A percentile compares a stretch with the other conserved stretches of the same genome.
Evolutionary conservation across 2,329 filamentous ascomycete genomes (phyloP).

Genomic region (Clonostachys chloroleuca): DNA sequence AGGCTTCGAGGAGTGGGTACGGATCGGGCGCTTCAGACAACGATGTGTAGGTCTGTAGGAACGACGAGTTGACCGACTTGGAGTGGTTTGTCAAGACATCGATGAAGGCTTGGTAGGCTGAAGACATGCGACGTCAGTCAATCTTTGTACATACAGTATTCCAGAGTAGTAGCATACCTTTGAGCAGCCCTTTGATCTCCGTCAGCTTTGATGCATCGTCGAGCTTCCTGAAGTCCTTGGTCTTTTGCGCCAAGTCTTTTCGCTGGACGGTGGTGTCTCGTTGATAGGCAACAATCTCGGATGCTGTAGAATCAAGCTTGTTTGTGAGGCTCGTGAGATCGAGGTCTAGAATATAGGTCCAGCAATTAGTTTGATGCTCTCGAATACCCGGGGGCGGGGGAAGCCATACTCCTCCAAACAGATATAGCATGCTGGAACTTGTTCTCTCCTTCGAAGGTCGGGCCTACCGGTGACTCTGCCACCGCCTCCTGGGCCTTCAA

Average conservation of each 20-base stretch:
- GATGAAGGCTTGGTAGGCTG: conserved; percentile 96
- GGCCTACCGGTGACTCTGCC: conserved; percentile 11
- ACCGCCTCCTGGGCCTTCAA: conserved; percentile 18
- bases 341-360: conserved; percentile 55
- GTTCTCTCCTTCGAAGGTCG: conserved; percentile 60
- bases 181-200: conserved; percentile 86
- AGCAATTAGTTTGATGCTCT: background rate
- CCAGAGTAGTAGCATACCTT: conserved; percentile 48
- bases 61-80: conserved; percentile 88
- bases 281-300: conserved; percentile 89
- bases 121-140: background rate
- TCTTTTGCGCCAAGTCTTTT: conserved; percentile 98
- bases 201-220: conserved; percentile 82
- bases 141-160: conserved; percentile 4
- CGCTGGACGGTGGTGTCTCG: conserved; percentile 92
- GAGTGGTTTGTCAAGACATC: conserved; percentile 94
- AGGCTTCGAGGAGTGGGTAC: conserved; percentile 92
- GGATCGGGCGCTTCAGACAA: conserved; percentile 95
- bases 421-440: conserved; percentile 97
- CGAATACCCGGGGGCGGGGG: background rate
- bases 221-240: conserved; percentile 93
- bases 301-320: conserved; percentile 86
- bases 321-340: conserved; percentile 81
- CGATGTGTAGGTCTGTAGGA: conserved; percentile 87
- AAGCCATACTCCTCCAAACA: conserved; percentile 79